A percentile compares a stretch with the other conserved stretches of the same genome.
phyloP scores from a whole-genome alignment of 2,329 filamentous ascomycete genomes.

The Aspergillus nomiae region DNA sequence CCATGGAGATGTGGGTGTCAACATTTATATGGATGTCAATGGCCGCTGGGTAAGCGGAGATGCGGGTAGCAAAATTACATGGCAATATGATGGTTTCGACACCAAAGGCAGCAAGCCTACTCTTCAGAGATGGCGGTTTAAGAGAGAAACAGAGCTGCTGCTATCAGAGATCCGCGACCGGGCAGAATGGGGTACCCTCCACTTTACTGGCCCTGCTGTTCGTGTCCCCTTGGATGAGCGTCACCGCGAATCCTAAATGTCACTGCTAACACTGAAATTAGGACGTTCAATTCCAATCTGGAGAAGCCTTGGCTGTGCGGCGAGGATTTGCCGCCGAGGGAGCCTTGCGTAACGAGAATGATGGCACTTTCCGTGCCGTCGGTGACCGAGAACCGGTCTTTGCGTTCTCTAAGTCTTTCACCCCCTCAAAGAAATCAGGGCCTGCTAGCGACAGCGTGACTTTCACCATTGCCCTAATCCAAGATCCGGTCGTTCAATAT shows the following conservation, averaged over 20 bases:
- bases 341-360: slow-evolving; percentile 65
- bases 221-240: slow-evolving; percentile 15
- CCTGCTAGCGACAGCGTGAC: slow-evolving; percentile 58
- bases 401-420: slow-evolving; percentile 71
- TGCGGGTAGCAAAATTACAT: slow-evolving; percentile 67
- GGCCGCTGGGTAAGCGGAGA: slow-evolving; percentile 83
- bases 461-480: slow-evolving; percentile 76
- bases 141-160: slow-evolving; percentile 59
- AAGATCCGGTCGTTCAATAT: slow-evolving; percentile 78
- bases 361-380: slow-evolving; percentile 67
- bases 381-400: slow-evolving; percentile 81
- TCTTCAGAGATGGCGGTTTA: slow-evolving; percentile 48
- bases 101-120: slow-evolving; percentile 40
- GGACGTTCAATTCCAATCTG: slow-evolving; percentile 69
- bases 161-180: slow-evolving; percentile 74
- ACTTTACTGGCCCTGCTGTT: slow-evolving; percentile 70
- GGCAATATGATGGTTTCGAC: slow-evolving; percentile 60
- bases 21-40: slow-evolving; percentile 67
- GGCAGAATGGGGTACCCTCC: slow-evolving; percentile 79
- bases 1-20: slow-evolving; percentile 65
- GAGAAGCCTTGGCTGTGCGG: slow-evolving; percentile 66
- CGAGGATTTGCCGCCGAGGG: slow-evolving; percentile 70
- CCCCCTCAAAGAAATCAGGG: slow-evolving; percentile 44
- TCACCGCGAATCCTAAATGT: neutral
- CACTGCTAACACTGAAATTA: slow-evolving; percentile 25